Evolutionary conservation across 2,329 filamentous ascomycete genomes (phyloP).

Genomic region (Fusarium abutilonis): DNA sequence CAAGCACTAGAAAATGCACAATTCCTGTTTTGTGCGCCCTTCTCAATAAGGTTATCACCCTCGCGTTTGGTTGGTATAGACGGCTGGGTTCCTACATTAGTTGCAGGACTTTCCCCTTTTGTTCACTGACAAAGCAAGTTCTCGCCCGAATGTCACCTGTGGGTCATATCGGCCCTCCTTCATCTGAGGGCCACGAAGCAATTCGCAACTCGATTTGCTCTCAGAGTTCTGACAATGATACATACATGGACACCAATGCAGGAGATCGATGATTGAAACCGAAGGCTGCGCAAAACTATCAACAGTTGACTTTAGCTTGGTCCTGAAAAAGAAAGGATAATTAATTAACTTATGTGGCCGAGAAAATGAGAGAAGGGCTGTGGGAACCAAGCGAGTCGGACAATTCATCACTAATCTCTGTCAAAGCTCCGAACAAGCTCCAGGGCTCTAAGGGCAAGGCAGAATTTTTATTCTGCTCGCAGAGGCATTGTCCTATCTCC

Average conservation of each 20-base stretch:
- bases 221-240: slow-evolving; percentile 11
- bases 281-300: background rate
- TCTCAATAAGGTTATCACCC: slow-evolving; percentile 26
- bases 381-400: slow-evolving; percentile 10
- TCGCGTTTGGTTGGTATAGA: slow-evolving; percentile 15
- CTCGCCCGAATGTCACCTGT: slow-evolving; percentile 31
- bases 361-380: slow-evolving; percentile 2
- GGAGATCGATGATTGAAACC: slow-evolving; percentile 13
- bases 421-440: slow-evolving; percentile 14
- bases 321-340: slow-evolving; percentile 9
- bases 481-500: background rate
- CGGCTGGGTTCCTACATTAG: slow-evolving; percentile 38
- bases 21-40: slow-evolving; percentile 26
- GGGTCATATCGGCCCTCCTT: slow-evolving; percentile 30
- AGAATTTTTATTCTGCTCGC: slow-evolving; percentile 5
- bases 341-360: background rate
- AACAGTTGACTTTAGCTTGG: background rate
- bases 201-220: slow-evolving; percentile 23
- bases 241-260: slow-evolving; percentile 11
- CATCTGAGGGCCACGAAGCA: slow-evolving; percentile 37
- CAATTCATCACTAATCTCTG: slow-evolving; percentile 10
- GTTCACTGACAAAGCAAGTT: slow-evolving; percentile 7
- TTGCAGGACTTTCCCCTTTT: slow-evolving; percentile 27
- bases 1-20: slow-evolving; percentile 13
- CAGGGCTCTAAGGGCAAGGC: slow-evolving; percentile 19